Percentiles rank a stretch among this genome's conserved stretches.
Conservation (phyloP, 2,329 filamentous ascomycete species). For the Monosporascus sp. region DNA sequence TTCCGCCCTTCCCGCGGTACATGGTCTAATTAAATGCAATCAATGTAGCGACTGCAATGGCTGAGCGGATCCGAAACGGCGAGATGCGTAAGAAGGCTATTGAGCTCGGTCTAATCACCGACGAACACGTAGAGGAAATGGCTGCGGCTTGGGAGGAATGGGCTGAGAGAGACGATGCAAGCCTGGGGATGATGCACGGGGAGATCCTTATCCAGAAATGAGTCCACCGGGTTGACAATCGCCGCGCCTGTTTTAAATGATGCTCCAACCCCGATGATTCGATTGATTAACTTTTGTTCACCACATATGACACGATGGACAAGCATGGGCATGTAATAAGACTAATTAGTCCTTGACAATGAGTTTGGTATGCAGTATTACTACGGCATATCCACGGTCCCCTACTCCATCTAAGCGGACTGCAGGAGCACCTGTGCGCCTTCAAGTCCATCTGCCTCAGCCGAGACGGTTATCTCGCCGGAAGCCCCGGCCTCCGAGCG, state of each 20-base stretch:
- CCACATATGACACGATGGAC: no score
- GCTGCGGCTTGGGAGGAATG: constrained; percentile 20
- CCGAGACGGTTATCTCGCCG: constrained; percentile 20
- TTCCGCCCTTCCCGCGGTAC: neutral
- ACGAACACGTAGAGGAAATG: constrained; percentile 21
- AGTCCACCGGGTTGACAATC: neutral
- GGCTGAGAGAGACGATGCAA: constrained; percentile 17
- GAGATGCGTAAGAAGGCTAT: constrained; percentile 14
- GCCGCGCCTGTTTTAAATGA: no score
- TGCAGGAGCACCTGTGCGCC: constrained; percentile 7
- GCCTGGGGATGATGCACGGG: constrained; percentile 18
- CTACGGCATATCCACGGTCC: neutral
- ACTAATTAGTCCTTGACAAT: no score
- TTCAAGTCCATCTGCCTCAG: constrained; percentile 12
- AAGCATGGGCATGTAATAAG: no score
- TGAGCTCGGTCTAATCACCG: constrained; percentile 8
- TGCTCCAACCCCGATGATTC: no score
- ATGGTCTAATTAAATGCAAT: neutral
- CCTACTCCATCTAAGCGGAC: neutral
- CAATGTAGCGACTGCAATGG: constrained; percentile 15
- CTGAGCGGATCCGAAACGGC: constrained; percentile 14
- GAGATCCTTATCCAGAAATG: constrained; percentile 21
- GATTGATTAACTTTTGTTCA: no score
- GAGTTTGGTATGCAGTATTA: no score
- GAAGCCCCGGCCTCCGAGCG: constrained; percentile 19